A percentile compares a stretch with the other conserved stretches of the same genome.
phyloP scores from a whole-genome alignment of 2,329 filamentous ascomycete genomes.

The Ascochyta fabae region DNA sequence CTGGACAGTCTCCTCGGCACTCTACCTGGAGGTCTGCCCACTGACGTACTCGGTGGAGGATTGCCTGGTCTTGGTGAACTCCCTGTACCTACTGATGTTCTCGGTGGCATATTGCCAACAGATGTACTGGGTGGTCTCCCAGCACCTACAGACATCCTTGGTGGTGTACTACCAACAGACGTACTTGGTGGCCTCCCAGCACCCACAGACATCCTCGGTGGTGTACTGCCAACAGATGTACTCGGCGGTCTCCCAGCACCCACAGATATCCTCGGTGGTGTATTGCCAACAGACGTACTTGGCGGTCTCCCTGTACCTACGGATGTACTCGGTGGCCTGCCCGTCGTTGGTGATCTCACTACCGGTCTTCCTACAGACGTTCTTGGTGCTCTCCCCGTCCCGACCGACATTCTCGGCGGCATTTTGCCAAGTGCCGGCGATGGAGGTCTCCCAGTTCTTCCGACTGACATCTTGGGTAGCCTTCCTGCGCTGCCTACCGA shows the following conservation, averaged over 20 bases:
- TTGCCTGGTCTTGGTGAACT: neutral
- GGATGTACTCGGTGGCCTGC: neutral
- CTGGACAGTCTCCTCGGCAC: slow-evolving; percentile 9
- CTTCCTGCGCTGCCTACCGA: neutral
- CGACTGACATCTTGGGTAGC: neutral
- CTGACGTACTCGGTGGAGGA: neutral
- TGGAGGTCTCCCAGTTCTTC: neutral
- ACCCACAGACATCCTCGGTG: neutral
- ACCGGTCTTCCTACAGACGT: neutral
- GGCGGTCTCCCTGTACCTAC: neutral
- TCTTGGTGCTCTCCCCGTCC: neutral
- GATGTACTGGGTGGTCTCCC: neutral
- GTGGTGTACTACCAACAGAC: neutral
- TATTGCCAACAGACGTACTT: neutral
- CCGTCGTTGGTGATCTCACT: too few species aligned
- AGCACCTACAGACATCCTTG: neutral
- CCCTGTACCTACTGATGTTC: neutral
- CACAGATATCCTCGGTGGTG: neutral
- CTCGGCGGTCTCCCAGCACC: neutral
- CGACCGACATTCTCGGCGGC: neutral
- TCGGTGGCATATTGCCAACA: neutral
- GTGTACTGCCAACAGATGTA: neutral
- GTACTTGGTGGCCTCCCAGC: neutral
- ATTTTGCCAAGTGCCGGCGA: neutral
- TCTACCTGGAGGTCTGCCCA: neutral